Percentiles rank a stretch among this genome's conserved stretches.
Evolutionary conservation across 768 basidiomycete genomes (phyloP).

Genomic region (Chiua virens): DNA sequence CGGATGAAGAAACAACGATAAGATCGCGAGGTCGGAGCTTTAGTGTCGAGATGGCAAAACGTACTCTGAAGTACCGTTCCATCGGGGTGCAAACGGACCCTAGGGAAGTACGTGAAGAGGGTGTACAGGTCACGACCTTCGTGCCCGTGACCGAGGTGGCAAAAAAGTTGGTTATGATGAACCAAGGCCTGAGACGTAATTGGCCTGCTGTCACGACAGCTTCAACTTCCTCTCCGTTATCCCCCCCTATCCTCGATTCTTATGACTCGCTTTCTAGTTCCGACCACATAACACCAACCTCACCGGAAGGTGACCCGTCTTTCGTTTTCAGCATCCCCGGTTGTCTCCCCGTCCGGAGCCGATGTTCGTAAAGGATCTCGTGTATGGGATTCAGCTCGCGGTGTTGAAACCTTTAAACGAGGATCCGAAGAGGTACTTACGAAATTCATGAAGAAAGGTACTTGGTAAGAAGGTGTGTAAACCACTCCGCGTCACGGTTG

Average conservation of each 20-base stretch:
- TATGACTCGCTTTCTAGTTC: conserved; percentile 11
- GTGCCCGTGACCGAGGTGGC: conserved; percentile 14
- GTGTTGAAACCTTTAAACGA: conserved; percentile 82
- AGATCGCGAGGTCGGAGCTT: conserved; percentile 39
- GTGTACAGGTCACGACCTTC: conserved; percentile 53
- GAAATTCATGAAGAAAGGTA: conserved; percentile 77
- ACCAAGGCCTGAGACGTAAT: conserved; percentile 20
- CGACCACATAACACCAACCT: conserved; percentile 9
- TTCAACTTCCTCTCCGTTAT: conserved; percentile 1
- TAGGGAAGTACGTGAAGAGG: conserved; percentile 52
- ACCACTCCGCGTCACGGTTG: background rate
- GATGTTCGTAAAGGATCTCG: conserved; percentile 50
- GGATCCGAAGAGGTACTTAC: conserved; percentile 87
- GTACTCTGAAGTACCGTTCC: conserved; percentile 51
- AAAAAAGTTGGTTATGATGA: conserved; percentile 24
- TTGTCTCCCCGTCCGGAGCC: conserved; percentile 57
- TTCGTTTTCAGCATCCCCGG: conserved; percentile 11
- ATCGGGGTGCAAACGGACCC: conserved; percentile 71
- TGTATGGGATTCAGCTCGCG: conserved; percentile 85
- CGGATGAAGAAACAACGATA: conserved; percentile 42
- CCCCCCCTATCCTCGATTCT: conserved; percentile 14
- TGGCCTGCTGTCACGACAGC: conserved; percentile 6
- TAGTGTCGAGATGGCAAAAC: conserved; percentile 16
- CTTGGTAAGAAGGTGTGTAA: conserved; percentile 56
- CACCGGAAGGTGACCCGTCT: conserved; percentile 11